These are phyloP conservation scores for Cryptococcus sp. DNA, from an alignment of 1,284 basidiomycete genomes.

Conservation along the genomic window DNA sequence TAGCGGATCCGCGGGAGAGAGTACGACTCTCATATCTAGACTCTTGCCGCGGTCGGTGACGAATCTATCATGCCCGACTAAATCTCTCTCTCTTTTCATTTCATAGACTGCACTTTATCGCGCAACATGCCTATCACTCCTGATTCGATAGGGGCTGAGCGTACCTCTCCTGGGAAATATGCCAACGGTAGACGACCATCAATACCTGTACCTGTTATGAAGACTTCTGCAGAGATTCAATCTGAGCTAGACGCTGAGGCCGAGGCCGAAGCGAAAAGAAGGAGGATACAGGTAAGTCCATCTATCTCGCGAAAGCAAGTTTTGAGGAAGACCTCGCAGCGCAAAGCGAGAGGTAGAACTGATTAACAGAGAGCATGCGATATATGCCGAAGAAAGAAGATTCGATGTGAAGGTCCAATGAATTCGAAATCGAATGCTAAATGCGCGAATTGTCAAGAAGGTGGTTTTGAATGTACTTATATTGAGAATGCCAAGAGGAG, in stretches of 20 bases:
- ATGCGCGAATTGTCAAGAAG: conserved; percentile 74
- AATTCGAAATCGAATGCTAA: conserved; percentile 27
- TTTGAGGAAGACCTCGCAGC: background rate
- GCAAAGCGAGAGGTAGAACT: background rate
- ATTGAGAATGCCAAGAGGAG: conserved; percentile 71
- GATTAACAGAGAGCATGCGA: conserved; percentile 43
- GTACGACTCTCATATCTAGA: too few relatives aligned
- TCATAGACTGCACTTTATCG: background rate
- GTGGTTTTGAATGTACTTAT: conserved; percentile 70
- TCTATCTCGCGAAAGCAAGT: background rate
- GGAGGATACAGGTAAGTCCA: conserved; percentile 25
- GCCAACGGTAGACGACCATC: background rate
- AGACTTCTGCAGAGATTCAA: background rate
- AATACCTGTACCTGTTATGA: background rate
- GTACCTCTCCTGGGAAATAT: background rate
- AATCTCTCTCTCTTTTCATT: background rate
- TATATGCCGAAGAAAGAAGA: conserved; percentile 46
- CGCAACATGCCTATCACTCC: background rate
- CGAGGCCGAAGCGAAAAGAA: conserved; percentile 21
- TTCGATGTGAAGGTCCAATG: conserved; percentile 48
- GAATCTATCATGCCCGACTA: background rate
- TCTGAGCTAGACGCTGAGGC: conserved; percentile 7
- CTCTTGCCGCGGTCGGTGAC: background rate
- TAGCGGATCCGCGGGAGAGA: too few relatives aligned
- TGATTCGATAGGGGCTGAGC: background rate